Percentiles rank a stretch among this genome's conserved stretches.
phyloP scores from a whole-genome alignment of 2,329 filamentous ascomycete genomes.

The Cladorrhinum sp. region DNA sequence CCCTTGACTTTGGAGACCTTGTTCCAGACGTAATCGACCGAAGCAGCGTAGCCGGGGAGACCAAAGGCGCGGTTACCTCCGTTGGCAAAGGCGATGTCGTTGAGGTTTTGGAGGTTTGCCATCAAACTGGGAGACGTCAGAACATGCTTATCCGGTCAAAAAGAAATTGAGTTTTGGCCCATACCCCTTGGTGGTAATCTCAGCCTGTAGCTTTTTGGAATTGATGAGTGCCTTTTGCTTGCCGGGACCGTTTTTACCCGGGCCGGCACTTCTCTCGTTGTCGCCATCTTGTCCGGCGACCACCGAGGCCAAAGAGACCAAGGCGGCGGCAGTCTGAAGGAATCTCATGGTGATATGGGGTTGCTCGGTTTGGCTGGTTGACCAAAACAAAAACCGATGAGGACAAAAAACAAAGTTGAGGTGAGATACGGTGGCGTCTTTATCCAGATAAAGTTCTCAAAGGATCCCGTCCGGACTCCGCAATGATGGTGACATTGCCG shows the following conservation, averaged over 20 bases:
- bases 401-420: background rate
- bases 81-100: constrained; percentile 46
- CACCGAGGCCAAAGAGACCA: constrained; percentile 5
- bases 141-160: background rate
- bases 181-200: constrained; percentile 33
- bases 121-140: constrained; percentile 36
- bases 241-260: background rate
- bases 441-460: background rate
- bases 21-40: constrained; percentile 39
- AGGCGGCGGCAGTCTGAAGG: background rate
- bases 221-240: constrained; percentile 20
- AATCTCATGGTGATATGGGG: constrained; percentile 5
- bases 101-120: constrained; percentile 45
- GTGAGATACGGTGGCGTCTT: background rate
- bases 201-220: constrained; percentile 40
- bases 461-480: background rate
- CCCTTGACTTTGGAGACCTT: constrained; percentile 40
- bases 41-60: constrained; percentile 20
- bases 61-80: constrained; percentile 43
- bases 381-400: background rate
- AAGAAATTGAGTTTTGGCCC: background rate
- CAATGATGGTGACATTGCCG: background rate
- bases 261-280: background rate
- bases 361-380: background rate
- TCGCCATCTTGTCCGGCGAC: constrained; percentile 1